Evolutionary conservation across 352 stramenopile genomes (phyloP).

Genomic region (Hyphochytrium catenoides): DNA sequence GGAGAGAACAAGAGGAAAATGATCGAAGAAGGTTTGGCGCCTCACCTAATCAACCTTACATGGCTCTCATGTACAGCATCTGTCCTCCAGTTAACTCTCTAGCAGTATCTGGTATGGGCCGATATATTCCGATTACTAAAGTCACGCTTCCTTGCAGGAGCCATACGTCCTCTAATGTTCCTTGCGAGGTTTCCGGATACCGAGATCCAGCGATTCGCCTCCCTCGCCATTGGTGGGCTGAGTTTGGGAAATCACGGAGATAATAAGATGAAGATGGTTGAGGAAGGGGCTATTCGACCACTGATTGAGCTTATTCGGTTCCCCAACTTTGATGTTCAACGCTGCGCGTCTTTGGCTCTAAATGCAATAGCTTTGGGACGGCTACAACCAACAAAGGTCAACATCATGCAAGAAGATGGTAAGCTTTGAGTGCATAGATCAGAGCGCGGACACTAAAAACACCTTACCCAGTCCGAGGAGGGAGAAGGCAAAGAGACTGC

Average conservation of each 20-base stretch:
- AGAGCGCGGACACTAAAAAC: too few relatives aligned
- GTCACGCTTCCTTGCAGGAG: too few relatives aligned
- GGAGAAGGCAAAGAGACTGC: too few relatives aligned
- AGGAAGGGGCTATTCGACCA: conserved; percentile 70
- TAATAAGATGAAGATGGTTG: conserved; percentile 74
- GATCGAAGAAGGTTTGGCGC: conserved; percentile 73
- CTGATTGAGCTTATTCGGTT: conserved; percentile 78
- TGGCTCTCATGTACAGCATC: too few relatives aligned
- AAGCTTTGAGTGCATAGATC: too few relatives aligned
- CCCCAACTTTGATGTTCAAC: conserved; percentile 74
- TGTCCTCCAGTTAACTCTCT: too few relatives aligned
- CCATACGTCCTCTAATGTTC: conserved; percentile 75
- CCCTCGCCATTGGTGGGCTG: conserved; percentile 69
- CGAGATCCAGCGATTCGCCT: conserved; percentile 83
- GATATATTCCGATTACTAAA: too few relatives aligned
- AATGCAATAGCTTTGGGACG: conserved; percentile 69
- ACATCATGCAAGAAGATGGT: conserved; percentile 67
- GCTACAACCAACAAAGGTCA: conserved; percentile 55
- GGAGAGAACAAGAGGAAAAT: conserved; percentile 62
- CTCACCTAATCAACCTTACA: too few relatives aligned
- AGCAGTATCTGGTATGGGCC: too few relatives aligned
- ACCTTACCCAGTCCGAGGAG: too few relatives aligned
- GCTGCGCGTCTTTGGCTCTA: conserved; percentile 69
- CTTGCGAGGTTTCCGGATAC: conserved; percentile 78
- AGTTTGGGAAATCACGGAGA: conserved; percentile 68